A percentile compares a stretch with the other conserved stretches of the same genome.
phyloP scores from a whole-genome alignment of 768 basidiomycete species.

The Tulasnella calospora region DNA sequence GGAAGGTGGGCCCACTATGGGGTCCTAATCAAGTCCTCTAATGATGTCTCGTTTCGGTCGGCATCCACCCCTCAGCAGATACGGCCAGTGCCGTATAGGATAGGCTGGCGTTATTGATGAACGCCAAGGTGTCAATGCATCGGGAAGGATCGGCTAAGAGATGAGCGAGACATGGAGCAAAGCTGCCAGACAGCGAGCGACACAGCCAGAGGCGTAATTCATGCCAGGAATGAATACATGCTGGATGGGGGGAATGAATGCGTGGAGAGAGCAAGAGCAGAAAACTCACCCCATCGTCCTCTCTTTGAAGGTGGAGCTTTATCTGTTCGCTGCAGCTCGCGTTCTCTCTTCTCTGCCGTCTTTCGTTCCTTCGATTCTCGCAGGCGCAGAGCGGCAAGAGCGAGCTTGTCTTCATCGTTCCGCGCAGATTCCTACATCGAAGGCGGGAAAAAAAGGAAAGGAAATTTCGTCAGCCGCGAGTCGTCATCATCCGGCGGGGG shows the following conservation, averaged over 20 bases:
- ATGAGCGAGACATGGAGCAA: background rate
- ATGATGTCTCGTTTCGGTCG: background rate
- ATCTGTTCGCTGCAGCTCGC: slow-evolving; percentile 71
- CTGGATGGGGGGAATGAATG: background rate
- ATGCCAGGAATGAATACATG: background rate
- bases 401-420: slow-evolving; percentile 58
- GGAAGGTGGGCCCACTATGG: background rate
- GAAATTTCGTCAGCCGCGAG: background rate
- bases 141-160: background rate
- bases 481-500: background rate
- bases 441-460: background rate
- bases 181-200: background rate
- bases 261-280: background rate
- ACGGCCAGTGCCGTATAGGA: background rate
- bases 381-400: slow-evolving; percentile 57
- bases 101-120: background rate
- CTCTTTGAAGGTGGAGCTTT: slow-evolving; percentile 63
- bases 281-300: slow-evolving; percentile 32
- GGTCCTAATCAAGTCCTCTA: background rate
- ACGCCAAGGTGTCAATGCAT: background rate
- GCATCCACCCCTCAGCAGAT: background rate
- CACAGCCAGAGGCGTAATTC: background rate
- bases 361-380: slow-evolving; percentile 63
- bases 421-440: slow-evolving; percentile 45
- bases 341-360: slow-evolving; percentile 69